These are phyloP conservation scores for Mucor velutinosus DNA, from an alignment of 371 early-diverging fungal species.

Conservation along the genomic window DNA sequence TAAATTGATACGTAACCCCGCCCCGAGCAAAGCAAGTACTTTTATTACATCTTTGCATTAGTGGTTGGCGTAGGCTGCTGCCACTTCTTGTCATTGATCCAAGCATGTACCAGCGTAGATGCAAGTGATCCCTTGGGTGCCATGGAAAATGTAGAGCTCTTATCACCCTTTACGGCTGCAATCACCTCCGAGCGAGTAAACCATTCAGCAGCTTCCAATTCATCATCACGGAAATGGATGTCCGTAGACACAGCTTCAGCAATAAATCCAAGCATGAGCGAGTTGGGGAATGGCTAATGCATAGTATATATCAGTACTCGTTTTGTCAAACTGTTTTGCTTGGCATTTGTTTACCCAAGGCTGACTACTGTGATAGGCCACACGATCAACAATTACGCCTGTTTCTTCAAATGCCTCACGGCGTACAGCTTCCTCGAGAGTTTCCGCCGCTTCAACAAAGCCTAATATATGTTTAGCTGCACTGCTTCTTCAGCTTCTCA, in stretches of 20 bases:
- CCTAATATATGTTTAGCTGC: constrained; percentile 33
- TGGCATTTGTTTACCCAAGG: constrained; percentile 71
- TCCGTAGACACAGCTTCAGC: constrained; percentile 66
- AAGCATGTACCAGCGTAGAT: constrained; percentile 50
- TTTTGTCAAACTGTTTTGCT: not conserved
- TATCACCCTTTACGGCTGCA: constrained; percentile 36
- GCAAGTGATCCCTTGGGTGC: constrained; percentile 59
- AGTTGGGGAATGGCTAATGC: constrained; percentile 65
- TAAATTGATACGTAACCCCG: not conserved
- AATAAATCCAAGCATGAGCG: constrained; percentile 76
- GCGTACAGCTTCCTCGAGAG: constrained; percentile 78
- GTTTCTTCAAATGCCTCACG: constrained; percentile 86
- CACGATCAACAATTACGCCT: constrained; percentile 65
- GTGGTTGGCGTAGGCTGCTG: not conserved
- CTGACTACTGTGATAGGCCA: constrained; percentile 77
- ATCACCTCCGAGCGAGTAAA: constrained; percentile 63
- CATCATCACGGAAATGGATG: constrained; percentile 68
- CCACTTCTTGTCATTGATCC: constrained; percentile 56
- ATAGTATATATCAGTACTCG: not conserved
- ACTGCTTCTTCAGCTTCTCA: not conserved
- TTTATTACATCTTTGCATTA: constrained; percentile 30
- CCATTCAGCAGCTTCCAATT: constrained; percentile 74
- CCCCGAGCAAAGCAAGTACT: not conserved
- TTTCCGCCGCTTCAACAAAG: constrained; percentile 86
- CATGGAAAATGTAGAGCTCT: constrained; percentile 32